Conservation (phyloP, 345 rosid genomes). For the Hypericum androsaemum region DNA sequence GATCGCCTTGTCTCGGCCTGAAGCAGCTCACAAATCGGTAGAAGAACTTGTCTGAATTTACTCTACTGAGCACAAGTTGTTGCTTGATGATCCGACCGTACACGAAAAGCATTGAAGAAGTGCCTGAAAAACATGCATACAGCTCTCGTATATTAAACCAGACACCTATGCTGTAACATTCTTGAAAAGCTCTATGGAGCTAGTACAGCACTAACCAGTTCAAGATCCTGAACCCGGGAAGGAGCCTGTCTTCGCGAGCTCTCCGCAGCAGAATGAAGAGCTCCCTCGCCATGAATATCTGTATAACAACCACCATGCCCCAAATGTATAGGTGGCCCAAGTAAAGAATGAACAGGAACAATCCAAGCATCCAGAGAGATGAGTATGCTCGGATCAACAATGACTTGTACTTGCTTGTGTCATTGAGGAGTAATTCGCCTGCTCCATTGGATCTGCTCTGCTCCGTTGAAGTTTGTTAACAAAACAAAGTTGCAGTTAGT, state of each 20-base stretch:
- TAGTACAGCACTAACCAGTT: slow-evolving; percentile 13
- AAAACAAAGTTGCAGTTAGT: neutral
- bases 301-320: slow-evolving; percentile 92
- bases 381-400: slow-evolving; percentile 72
- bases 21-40: slow-evolving; percentile 52
- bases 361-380: slow-evolving; percentile 87
- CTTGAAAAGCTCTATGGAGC: slow-evolving; percentile 82
- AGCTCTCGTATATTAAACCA: neutral
- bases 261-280: slow-evolving; percentile 75
- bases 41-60: slow-evolving; percentile 65
- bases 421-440: slow-evolving; percentile 47
- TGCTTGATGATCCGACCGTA: slow-evolving; percentile 93
- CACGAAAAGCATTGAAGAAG: slow-evolving; percentile 61
- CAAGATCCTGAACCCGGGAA: slow-evolving; percentile 71
- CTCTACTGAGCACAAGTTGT: slow-evolving; percentile 79
- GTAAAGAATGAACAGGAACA: slow-evolving; percentile 67
- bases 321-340: slow-evolving; percentile 93
- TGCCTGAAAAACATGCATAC: too few relatives aligned
- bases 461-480: slow-evolving; percentile 43
- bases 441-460: slow-evolving; percentile 46
- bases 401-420: slow-evolving; percentile 66
- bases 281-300: slow-evolving; percentile 88
- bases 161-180: slow-evolving; percentile 30
- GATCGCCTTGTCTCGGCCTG: too few relatives aligned
- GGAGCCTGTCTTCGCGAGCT: slow-evolving; percentile 72